These are phyloP conservation scores for Candida dubliniensis DNA, from an alignment of 1,139 yeast genomes.

Conservation along the genomic window DNA sequence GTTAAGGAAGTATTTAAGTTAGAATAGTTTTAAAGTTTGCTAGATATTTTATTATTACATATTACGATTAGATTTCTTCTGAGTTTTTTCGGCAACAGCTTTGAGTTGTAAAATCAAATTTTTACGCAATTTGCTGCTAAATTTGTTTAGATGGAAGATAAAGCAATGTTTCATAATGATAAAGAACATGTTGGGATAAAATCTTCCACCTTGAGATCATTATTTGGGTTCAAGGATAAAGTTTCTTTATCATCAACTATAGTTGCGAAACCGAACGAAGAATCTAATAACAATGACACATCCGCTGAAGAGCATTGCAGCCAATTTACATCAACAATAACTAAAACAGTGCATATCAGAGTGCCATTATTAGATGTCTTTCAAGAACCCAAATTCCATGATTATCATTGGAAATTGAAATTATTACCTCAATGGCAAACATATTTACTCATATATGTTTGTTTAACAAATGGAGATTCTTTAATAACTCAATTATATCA, in stretches of 20 bases:
- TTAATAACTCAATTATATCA: conserved; percentile 1
- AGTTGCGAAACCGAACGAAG: not conserved
- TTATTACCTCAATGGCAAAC: not conserved
- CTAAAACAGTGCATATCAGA: conserved; percentile 1
- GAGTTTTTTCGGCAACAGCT: not conserved
- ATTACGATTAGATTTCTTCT: not conserved
- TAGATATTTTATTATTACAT: too few relatives aligned
- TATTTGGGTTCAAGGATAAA: not conserved
- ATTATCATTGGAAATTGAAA: conserved; percentile 1
- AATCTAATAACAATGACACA: too few relatives aligned
- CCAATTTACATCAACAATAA: conserved; percentile 1
- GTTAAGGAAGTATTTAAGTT: conserved; percentile 36
- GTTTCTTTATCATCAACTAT: not conserved
- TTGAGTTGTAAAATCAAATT: too few relatives aligned
- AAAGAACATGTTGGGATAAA: too few relatives aligned
- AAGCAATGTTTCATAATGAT: too few relatives aligned
- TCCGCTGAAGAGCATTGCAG: conserved; percentile 3
- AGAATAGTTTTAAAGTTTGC: conserved; percentile 9
- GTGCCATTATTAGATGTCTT: conserved; percentile 7
- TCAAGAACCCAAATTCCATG: not conserved
- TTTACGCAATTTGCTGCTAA: too few relatives aligned
- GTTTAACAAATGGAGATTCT: conserved; percentile 2
- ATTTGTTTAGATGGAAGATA: too few relatives aligned
- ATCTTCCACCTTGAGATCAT: too few relatives aligned
- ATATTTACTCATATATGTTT: conserved; percentile 6